Evolutionary conservation across 208 protist species (phyloP), one percentile per base, ranked within the genome.

Genomic region (Crithidia fasciculata): DNA sequence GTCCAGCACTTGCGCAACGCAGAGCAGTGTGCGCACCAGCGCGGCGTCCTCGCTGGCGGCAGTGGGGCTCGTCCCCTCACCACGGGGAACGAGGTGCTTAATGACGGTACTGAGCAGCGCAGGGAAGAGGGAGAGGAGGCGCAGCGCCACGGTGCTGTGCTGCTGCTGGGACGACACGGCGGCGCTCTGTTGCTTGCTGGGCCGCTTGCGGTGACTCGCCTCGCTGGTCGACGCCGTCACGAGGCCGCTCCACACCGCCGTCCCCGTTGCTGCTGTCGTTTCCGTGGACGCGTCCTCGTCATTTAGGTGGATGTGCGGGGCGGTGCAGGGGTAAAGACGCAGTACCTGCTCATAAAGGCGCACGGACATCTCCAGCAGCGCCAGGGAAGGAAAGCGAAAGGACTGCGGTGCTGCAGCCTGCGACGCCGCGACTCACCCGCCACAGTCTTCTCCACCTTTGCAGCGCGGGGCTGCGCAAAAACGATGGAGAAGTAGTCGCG

Each of bases 401-500:
- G 61, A 13, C 19, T 7, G 43, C 5, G 49, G 5, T 4, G 66
- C 18, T 37, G 28, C 28, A 28, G 28, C 28, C 28, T 28, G 28
- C 28, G 28, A 28, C 28, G 28, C 28, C 28, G 28, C 28, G 28
- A 28, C 28, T 28, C 28, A 28, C 28, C 28, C 28, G 28, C 28
- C 28, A 28, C 28, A 28, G 28, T 28, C 28, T 28, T 28, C 28
- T 28, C 28, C 28, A 28, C 28, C 0, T 28, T 28, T 40, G 47
- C 37, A 8, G 56, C 16, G 4, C 44, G 47, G 9, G 57, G 44
- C 4, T 37, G 10, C 8, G 70, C 49, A 37, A 85, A 81, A 28
- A 82, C 69, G 49, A 78, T 71, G 45, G 72, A 76, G 58, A 89
- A 83, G 61, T 86, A 93, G 39, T 87, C 81, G 19, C 82, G 80